A percentile compares a stretch with the other conserved stretches of the same genome.
Evolutionary conservation across 2,329 filamentous ascomycete species (phyloP).

Genomic region (Claviceps cyperi): DNA sequence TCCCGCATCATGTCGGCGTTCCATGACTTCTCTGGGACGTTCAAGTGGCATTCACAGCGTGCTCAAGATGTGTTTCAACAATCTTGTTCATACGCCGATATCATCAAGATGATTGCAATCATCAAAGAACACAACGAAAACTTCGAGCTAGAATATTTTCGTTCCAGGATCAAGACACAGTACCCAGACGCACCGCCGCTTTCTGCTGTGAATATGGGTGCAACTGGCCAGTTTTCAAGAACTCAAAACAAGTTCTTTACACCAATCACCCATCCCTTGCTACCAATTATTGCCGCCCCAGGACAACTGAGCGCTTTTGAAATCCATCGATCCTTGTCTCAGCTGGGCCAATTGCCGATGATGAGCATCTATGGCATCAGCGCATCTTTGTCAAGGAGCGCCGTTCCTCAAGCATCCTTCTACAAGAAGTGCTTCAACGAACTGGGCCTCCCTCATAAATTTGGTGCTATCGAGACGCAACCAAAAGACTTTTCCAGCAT

Average conservation of each 20-base stretch:
- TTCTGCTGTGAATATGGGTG: conserved; percentile 77
- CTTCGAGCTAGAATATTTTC: conserved; percentile 82
- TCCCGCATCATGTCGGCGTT: conserved; percentile 86
- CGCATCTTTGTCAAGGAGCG: conserved; percentile 46
- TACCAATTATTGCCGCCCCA: conserved; percentile 73
- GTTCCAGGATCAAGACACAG: conserved; percentile 56
- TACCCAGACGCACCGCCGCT: conserved; percentile 58
- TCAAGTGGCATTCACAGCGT: conserved; percentile 66
- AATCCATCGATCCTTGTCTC: conserved; percentile 65
- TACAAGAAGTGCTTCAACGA: conserved; percentile 76
- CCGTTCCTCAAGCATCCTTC: conserved; percentile 64
- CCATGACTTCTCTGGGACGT: conserved; percentile 73
- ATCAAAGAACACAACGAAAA: conserved; percentile 73
- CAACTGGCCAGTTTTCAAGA: conserved; percentile 70
- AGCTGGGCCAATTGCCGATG: conserved; percentile 67
- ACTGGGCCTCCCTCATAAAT: conserved; percentile 72
- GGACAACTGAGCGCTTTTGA: conserved; percentile 76
- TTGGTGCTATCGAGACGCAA: conserved; percentile 59
- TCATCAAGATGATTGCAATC: conserved; percentile 83
- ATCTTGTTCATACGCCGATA: conserved; percentile 62
- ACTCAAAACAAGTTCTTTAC: conserved; percentile 78
- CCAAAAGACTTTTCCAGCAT: conserved; percentile 50
- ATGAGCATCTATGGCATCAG: conserved; percentile 71
- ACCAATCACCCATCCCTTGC: conserved; percentile 70
- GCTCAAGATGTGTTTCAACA: conserved; percentile 59